These are phyloP conservation scores for Blakeslea trispora DNA, from an alignment of 371 early-diverging fungal species.

Conservation along the genomic window DNA sequence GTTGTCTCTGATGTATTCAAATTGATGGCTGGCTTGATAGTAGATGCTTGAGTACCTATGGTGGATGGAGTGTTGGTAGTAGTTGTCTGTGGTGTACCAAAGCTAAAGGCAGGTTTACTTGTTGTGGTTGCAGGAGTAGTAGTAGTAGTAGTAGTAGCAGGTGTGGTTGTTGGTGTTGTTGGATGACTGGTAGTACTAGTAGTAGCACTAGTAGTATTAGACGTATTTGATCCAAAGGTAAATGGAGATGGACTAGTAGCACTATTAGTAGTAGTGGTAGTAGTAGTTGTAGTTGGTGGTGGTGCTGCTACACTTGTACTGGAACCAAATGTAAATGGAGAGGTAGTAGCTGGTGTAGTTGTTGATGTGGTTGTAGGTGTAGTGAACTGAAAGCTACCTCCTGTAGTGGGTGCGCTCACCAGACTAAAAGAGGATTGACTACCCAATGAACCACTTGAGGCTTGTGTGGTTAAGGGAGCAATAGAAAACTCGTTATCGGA, in stretches of 20 bases:
- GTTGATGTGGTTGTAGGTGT: background rate
- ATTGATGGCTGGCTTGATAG: no score
- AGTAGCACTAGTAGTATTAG: conserved; percentile 3
- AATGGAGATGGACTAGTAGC: conserved; percentile 8
- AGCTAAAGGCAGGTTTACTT: background rate
- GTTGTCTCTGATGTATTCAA: no score
- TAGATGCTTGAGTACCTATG: no score
- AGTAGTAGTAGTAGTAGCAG: no score
- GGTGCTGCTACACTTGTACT: no score
- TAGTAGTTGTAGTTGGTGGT: no score
- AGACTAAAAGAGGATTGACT: conserved; percentile 1
- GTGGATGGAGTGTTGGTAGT: conserved; percentile 1
- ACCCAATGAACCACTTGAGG: background rate
- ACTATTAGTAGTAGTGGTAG: conserved; percentile 8
- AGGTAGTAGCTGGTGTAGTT: conserved; percentile 2
- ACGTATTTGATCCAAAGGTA: conserved; percentile 10
- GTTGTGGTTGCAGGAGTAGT: no score
- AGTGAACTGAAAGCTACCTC: background rate
- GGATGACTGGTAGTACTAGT: no score
- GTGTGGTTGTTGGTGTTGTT: no score
- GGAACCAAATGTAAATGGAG: conserved; percentile 9
- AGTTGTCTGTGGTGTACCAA: no score
- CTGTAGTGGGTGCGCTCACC: conserved; percentile 3
- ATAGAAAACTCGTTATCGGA: background rate
- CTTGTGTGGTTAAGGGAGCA: background rate